phyloP scores from a whole-genome alignment of 2,329 filamentous ascomycete genomes.

The Aureobasidium sp. region DNA sequence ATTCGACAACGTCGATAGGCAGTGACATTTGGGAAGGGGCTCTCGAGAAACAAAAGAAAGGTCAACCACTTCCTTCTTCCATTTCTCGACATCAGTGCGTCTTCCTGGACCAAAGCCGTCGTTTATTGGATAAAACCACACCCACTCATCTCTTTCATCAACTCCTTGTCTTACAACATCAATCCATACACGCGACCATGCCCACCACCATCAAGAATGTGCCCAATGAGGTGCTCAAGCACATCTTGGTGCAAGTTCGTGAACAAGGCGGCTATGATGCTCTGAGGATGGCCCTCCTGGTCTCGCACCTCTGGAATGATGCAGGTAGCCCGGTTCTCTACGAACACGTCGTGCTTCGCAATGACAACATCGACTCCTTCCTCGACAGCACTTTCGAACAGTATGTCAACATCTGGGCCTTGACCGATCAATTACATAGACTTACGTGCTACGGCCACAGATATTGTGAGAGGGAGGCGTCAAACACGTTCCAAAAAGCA shows the following conservation, averaged over 20 bases:
- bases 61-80: not conserved
- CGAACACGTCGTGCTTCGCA: slow-evolving; percentile 4
- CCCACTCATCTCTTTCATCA: not conserved
- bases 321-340: not conserved
- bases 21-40: not conserved
- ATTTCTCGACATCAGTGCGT: not conserved
- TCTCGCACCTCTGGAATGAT: slow-evolving; percentile 4
- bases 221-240: not conserved
- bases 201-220: not conserved
- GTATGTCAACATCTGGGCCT: not conserved
- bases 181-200: not conserved
- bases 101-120: not conserved
- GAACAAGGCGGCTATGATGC: not conserved
- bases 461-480: not conserved
- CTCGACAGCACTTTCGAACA: not conserved
- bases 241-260: slow-evolving; percentile 1
- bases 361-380: not conserved
- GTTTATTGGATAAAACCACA: not conserved
- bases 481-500: not conserved
- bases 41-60: not conserved
- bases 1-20: not conserved
- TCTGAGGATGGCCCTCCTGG: not conserved
- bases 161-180: not conserved
- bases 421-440: not conserved
- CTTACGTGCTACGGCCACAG: not conserved